Conservation (phyloP, 116 monocot genomes). For the Zostera marina region DNA sequence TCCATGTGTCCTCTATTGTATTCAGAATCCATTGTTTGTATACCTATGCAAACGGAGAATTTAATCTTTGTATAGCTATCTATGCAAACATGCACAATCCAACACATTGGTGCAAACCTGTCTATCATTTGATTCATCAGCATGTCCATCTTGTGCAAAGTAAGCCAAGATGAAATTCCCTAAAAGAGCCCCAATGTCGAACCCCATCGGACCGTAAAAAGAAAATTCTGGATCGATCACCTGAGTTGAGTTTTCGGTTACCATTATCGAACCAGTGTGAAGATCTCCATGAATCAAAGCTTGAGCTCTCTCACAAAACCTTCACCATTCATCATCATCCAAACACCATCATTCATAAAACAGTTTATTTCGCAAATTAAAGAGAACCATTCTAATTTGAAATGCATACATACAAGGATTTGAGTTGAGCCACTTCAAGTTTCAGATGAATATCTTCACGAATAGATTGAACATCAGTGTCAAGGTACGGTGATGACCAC, state of each 20-base stretch:
- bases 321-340: slow-evolving; percentile 16
- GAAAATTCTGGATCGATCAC: slow-evolving; percentile 97
- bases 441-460: slow-evolving; percentile 59
- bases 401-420: slow-evolving; percentile 51
- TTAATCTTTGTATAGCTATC: neutral
- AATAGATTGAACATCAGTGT: slow-evolving; percentile 59
- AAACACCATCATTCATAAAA: neutral
- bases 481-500: slow-evolving; percentile 85
- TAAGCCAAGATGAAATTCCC: slow-evolving; percentile 88
- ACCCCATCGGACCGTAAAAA: slow-evolving; percentile 97
- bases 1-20: slow-evolving; percentile 74
- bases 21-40: slow-evolving; percentile 85
- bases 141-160: slow-evolving; percentile 89
- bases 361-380: too few species aligned
- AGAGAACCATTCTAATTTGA: too few species aligned
- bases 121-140: slow-evolving; percentile 34
- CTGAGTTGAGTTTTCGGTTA: slow-evolving; percentile 78
- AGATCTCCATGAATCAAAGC: slow-evolving; percentile 95
- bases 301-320: slow-evolving; percentile 98
- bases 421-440: slow-evolving; percentile 70
- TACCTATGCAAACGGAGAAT: slow-evolving; percentile 13
- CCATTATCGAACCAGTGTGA: slow-evolving; percentile 90
- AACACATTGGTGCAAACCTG: too few species aligned
- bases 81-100: too few species aligned
- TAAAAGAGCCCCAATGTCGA: slow-evolving; percentile 80